Conservation (phyloP, 164 flowering plant genomes). For the Piper longum region DNA sequence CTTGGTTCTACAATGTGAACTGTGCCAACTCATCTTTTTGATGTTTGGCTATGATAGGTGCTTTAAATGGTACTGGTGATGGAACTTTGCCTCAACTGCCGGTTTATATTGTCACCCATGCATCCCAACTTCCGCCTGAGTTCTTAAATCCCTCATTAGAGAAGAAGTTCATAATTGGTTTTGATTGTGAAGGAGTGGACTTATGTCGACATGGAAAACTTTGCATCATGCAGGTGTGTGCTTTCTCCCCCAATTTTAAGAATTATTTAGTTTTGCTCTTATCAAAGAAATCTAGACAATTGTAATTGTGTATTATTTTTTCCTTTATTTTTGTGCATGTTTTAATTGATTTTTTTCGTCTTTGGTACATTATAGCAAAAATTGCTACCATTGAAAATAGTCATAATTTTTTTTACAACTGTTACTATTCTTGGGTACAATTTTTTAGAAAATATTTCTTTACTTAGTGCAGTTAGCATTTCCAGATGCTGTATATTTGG, state of each 20-base stretch:
- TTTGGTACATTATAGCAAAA: too few relatives aligned
- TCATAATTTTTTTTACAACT: background rate
- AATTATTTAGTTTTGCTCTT: too few relatives aligned
- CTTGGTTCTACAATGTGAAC: constrained; percentile 20
- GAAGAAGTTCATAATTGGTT: constrained; percentile 55
- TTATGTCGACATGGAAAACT: constrained; percentile 78
- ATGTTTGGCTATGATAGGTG: too few relatives aligned
- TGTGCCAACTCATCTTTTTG: constrained; percentile 7
- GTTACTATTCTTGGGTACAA: background rate
- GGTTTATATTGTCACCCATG: constrained; percentile 47
- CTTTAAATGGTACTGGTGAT: constrained; percentile 5
- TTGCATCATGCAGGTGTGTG: constrained; percentile 73
- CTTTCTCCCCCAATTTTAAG: background rate
- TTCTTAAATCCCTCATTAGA: constrained; percentile 63
- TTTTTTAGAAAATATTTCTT: background rate
- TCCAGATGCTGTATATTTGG: constrained; percentile 81
- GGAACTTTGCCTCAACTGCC: constrained; percentile 28
- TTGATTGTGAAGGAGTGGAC: constrained; percentile 92
- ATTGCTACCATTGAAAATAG: too few relatives aligned
- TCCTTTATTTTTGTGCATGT: background rate
- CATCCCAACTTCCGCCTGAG: constrained; percentile 69
- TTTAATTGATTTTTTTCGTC: too few relatives aligned
- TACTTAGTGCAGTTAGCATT: constrained; percentile 62
- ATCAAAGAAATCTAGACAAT: too few relatives aligned
- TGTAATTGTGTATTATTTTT: background rate